phyloP scores from a whole-genome alignment of 495 filamentous ascomycete species.

The Penicillium lividum region DNA sequence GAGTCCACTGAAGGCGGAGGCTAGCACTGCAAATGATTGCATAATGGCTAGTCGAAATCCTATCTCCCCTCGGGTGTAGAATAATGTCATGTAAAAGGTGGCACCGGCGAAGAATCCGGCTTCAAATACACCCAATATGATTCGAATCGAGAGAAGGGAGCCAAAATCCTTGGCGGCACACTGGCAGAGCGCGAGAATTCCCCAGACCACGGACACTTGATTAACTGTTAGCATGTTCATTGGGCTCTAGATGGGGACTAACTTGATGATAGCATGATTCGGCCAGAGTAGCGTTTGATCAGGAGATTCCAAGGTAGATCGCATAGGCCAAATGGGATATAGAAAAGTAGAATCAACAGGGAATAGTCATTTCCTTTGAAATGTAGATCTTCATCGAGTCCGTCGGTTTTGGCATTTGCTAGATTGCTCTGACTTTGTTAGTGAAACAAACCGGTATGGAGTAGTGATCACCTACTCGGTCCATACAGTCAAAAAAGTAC shows the following conservation, averaged over 20 bases:
- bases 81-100: slow-evolving; percentile 59
- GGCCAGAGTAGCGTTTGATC: slow-evolving; percentile 57
- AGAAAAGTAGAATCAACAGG: slow-evolving; percentile 67
- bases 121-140: slow-evolving; percentile 57
- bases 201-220: slow-evolving; percentile 47
- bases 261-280: slow-evolving; percentile 45
- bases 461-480: slow-evolving; percentile 50
- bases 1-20: slow-evolving; percentile 64
- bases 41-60: slow-evolving; percentile 70
- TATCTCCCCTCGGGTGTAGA: slow-evolving; percentile 62
- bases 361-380: slow-evolving; percentile 66
- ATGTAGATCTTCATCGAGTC: slow-evolving; percentile 48
- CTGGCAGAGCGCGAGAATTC: slow-evolving; percentile 38
- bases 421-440: slow-evolving; percentile 45
- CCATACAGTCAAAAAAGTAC: slow-evolving; percentile 62
- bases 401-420: slow-evolving; percentile 68
- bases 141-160: slow-evolving; percentile 47
- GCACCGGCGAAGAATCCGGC: slow-evolving; percentile 63
- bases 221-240: slow-evolving; percentile 34
- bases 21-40: slow-evolving; percentile 68
- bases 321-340: slow-evolving; percentile 69
- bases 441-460: not conserved
- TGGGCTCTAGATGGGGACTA: slow-evolving; percentile 28
- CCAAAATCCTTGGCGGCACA: slow-evolving; percentile 55
- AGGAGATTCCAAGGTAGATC: slow-evolving; percentile 60